Evolutionary conservation across 371 early-diverging fungal genomes (phyloP).

Genomic region (Mucor indicus): DNA sequence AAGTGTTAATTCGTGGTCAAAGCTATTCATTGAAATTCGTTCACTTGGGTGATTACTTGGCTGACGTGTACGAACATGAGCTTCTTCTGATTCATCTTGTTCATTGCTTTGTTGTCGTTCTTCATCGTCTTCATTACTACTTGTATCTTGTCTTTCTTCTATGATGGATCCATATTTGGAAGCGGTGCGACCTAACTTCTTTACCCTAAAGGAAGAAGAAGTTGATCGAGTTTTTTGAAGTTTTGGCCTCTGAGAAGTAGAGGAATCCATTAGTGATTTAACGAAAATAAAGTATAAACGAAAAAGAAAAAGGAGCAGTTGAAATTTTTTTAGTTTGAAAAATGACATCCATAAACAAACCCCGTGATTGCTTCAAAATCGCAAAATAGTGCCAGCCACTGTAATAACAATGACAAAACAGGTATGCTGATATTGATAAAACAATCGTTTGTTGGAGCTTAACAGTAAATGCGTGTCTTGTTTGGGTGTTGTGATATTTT

Average conservation of each 20-base stretch:
- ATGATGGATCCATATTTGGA: slow-evolving; percentile 23
- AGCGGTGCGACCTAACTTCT: slow-evolving; percentile 13
- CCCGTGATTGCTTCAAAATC: no score
- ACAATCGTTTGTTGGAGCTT: no score
- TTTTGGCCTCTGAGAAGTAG: slow-evolving; percentile 11
- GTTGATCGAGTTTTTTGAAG: slow-evolving; percentile 12
- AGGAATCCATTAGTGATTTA: background rate
- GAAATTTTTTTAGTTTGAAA: no score
- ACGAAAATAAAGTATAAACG: background rate
- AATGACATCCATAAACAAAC: slow-evolving; percentile 1
- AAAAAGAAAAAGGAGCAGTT: background rate
- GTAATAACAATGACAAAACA: no score
- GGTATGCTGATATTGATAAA: no score
- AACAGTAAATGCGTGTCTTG: no score
- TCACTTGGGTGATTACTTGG: slow-evolving; percentile 4
- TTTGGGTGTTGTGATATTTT: no score
- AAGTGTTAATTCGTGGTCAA: slow-evolving; percentile 55
- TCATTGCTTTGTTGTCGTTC: background rate
- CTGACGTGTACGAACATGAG: background rate
- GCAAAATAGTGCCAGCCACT: no score
- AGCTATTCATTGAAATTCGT: slow-evolving; percentile 12
- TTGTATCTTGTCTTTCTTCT: slow-evolving; percentile 3
- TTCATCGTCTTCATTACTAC: background rate
- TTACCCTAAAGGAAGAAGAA: slow-evolving; percentile 3
- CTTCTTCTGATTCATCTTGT: background rate